Evolutionary conservation across 371 early-diverging fungal genomes (phyloP).

Genomic region (Smittium mucronatum): DNA sequence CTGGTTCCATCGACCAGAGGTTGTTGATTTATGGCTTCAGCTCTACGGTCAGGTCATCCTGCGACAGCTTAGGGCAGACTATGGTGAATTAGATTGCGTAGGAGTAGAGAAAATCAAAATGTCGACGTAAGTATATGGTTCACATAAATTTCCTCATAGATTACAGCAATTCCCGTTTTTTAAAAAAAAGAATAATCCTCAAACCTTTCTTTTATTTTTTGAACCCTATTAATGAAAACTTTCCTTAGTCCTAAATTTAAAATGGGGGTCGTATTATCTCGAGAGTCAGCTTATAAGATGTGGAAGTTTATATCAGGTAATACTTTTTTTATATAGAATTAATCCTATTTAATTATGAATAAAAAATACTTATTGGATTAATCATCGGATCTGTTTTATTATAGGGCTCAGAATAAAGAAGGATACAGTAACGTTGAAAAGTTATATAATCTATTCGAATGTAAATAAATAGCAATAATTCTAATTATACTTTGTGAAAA

Average conservation of each 20-base stretch:
- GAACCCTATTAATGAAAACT: background rate
- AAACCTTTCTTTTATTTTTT: too few relatives aligned
- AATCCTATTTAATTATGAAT: too few relatives aligned
- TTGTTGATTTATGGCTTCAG: conserved; percentile 11
- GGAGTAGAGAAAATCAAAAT: conserved; percentile 12
- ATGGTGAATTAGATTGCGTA: conserved; percentile 5
- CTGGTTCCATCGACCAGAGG: conserved; percentile 8
- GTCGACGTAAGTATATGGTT: background rate
- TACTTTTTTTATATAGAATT: too few relatives aligned
- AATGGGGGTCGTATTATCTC: background rate
- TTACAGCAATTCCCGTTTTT: background rate
- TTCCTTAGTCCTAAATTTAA: conserved; percentile 2
- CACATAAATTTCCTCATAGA: background rate
- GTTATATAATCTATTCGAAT: conserved; percentile 5
- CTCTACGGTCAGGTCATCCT: conserved; percentile 8
- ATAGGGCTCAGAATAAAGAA: background rate
- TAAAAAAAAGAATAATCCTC: too few relatives aligned
- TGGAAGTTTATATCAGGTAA: conserved; percentile 9
- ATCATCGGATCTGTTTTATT: too few relatives aligned
- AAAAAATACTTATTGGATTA: too few relatives aligned
- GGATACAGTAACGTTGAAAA: conserved; percentile 1
- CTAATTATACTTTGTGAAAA: background rate
- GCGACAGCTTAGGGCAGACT: background rate
- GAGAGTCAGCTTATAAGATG: background rate
- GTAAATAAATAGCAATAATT: too few relatives aligned